Evolutionary conservation across 106 monocot species (phyloP), one percentile per base, ranked within the genome.

Genomic region (Iris macrosiphon): DNA sequence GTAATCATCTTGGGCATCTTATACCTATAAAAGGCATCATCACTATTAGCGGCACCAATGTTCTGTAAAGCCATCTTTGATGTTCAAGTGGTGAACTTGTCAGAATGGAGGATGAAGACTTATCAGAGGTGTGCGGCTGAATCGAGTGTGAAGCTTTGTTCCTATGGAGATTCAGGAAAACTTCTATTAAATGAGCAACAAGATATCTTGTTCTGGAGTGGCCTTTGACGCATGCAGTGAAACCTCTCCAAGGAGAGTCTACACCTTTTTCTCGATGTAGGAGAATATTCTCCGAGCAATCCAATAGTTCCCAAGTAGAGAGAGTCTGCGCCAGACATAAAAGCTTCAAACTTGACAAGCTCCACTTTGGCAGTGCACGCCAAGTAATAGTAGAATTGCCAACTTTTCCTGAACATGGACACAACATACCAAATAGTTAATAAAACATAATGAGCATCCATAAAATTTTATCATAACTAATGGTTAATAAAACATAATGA

Each of bases 1-100:
- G 85, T 80, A n/a, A 85, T 69, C 85, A 85, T 85, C 62, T 48
- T 85, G 2, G 85, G 85, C 85, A 85, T 85, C 57, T 85, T 85
- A 39, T 85, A 85, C 76, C 85, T 64, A 22, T 85, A 85, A 33
- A 85, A 85, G 69, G 85, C 85, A 66, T 85, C 85, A 33, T 85
- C 85, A 1, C 72, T 80, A 70, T 85, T 85, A 38, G 67, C 45
- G 30, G 85, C 85, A 31, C 85, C 85, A 16, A 85, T 85, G 40
- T 85, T 85, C 45, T 63, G 80, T 25, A 85, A 41, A 43, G 85
- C 67, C 85, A 85, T 85, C 64, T 62, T 72, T n/a, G n/a, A n/a
- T 43, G 43, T 33, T 59, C 3, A 9, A 52, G 24, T 7, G n/a
- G 21, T 52, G 22, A 21, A 40, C 7, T 21, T 21, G 9, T n/a